Base-by-base conservation (phyloP, 2,329 filamentous ascomycete genomes). In the Trichoderma afroharzianum region DNA sequence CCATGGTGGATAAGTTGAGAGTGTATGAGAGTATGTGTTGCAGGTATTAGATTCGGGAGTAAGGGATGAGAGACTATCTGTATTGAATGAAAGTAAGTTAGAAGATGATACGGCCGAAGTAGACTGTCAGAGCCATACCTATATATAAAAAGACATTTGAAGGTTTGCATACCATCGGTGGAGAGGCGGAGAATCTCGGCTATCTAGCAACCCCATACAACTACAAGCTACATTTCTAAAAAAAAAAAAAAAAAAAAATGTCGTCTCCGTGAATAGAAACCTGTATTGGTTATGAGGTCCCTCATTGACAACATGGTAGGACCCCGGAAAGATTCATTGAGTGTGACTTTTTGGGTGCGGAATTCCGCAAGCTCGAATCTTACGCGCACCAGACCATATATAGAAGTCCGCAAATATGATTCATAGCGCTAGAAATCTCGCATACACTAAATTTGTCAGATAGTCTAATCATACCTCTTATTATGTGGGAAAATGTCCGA, bases 201-300 rank as follows among this genome's bases (percentile, higher is more conserved):
- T 53, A 24, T 53, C 47, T 3, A 53, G 5, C 47, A 53, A 53
- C 47, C n/a, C 21, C 21, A 53, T 24, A 53, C 14, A 53, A 11
- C n/a, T 50, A 1, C 43, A 50, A 21, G n/a, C 2, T 50, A 50
- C 43, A 21, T 50, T 1, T 50, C n/a, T 14, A 7, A 21, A 12
- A n/a, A n/a, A n/a, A n/a, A n/a, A n/a, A n/a, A n/a, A n/a, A n/a
- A n/a, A n/a, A n/a, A n/a, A n/a, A 24, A 12, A 1, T 30, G 18
- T 4, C 5, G 2, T n/a, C 0, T 32, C 0, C 3, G 11, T n/a
- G 8, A 58, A 21, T 32, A 55, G 3, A 3, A 26, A n/a, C 0
- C 26, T 57, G 0, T 32, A 6, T n/a, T 61, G n/a, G 6, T 11
- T 18, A 2, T 32, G 1, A 61, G 14, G 30, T 24, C 12, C 11